Percentiles rank a stretch among this genome's conserved stretches.
Evolutionary conservation across 306 rosid genomes (phyloP).

Genomic region (Myrica gale): DNA sequence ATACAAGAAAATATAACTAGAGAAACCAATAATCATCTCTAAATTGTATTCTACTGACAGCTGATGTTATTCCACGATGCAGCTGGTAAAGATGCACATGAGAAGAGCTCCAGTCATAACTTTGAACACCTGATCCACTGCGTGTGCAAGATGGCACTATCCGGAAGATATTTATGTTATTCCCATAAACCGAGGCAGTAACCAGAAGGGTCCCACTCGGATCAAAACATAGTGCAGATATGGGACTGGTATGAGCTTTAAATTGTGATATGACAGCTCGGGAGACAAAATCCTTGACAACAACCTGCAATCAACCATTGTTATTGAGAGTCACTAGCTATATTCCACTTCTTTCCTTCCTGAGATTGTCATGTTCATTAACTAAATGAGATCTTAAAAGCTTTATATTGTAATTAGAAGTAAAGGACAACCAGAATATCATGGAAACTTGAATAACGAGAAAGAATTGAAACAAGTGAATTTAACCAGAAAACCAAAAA

Average conservation of each 20-base stretch:
- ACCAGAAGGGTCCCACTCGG: conserved; percentile 91
- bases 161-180: conserved; percentile 77
- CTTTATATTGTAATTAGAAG: neutral
- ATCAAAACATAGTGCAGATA: conserved; percentile 89
- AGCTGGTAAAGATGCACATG: conserved; percentile 87
- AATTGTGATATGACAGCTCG: conserved; percentile 70
- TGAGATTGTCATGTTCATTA: neutral
- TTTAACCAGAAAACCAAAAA: neutral
- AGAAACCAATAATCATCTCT: conserved; percentile 23
- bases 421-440: neutral
- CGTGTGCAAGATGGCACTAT: conserved; percentile 64
- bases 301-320: conserved; percentile 61
- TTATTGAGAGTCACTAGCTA: conserved; percentile 29
- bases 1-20: conserved; percentile 14
- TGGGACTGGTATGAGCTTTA: conserved; percentile 86
- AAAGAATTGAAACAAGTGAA: neutral
- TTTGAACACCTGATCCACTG: conserved; percentile 55
- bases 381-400: neutral
- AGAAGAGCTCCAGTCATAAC: conserved; percentile 60
- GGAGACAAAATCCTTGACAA: conserved; percentile 71
- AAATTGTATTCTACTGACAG: conserved; percentile 60
- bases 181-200: conserved; percentile 84
- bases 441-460: neutral
- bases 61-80: conserved; percentile 91
- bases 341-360: neutral